Percentiles rank a stretch among this genome's conserved stretches.
phyloP scores from a whole-genome alignment of 2,329 filamentous ascomycete genomes.

The Acephala macrosclerotiorum region DNA sequence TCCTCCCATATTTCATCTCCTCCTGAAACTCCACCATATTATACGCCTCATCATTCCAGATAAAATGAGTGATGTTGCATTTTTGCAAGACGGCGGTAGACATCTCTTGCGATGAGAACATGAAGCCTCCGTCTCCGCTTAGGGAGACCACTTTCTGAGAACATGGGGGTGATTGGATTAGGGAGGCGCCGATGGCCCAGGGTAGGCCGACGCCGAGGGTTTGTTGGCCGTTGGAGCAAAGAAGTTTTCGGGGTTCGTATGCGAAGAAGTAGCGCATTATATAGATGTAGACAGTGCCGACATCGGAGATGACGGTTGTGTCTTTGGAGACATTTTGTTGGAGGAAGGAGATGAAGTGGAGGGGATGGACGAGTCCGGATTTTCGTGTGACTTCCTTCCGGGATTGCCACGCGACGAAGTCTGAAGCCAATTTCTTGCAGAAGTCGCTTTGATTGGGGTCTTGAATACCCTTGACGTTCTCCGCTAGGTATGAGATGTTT shows the following conservation, averaged over 20 bases:
- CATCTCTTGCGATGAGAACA: slow-evolving; percentile 56
- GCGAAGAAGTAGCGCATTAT: slow-evolving; percentile 54
- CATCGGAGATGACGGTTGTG: slow-evolving; percentile 53
- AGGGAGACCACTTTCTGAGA: slow-evolving; percentile 53
- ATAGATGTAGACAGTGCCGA: slow-evolving; percentile 58
- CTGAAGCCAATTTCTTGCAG: slow-evolving; percentile 17
- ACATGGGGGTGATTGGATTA: slow-evolving; percentile 51
- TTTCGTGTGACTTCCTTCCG: slow-evolving; percentile 11
- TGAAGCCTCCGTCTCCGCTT: slow-evolving; percentile 57
- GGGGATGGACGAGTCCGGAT: slow-evolving; percentile 49
- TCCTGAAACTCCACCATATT: slow-evolving; percentile 61
- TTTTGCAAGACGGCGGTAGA: slow-evolving; percentile 54
- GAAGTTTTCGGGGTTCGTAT: slow-evolving; percentile 52
- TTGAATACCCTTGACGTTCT: slow-evolving; percentile 12
- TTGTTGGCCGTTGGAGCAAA: slow-evolving; percentile 57
- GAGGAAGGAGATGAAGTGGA: slow-evolving; percentile 53
- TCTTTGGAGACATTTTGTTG: slow-evolving; percentile 49
- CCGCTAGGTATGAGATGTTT: slow-evolving; percentile 21
- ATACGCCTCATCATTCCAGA: slow-evolving; percentile 58
- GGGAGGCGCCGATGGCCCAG: slow-evolving; percentile 55
- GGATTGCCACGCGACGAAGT: slow-evolving; percentile 21
- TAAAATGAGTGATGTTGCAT: slow-evolving; percentile 58
- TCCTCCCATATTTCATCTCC: slow-evolving; percentile 56
- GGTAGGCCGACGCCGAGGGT: slow-evolving; percentile 56
- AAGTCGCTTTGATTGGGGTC: slow-evolving; percentile 9